Evolutionary conservation across 2,329 filamentous ascomycete genomes (phyloP).

Genomic region (Cercospora beticola): DNA sequence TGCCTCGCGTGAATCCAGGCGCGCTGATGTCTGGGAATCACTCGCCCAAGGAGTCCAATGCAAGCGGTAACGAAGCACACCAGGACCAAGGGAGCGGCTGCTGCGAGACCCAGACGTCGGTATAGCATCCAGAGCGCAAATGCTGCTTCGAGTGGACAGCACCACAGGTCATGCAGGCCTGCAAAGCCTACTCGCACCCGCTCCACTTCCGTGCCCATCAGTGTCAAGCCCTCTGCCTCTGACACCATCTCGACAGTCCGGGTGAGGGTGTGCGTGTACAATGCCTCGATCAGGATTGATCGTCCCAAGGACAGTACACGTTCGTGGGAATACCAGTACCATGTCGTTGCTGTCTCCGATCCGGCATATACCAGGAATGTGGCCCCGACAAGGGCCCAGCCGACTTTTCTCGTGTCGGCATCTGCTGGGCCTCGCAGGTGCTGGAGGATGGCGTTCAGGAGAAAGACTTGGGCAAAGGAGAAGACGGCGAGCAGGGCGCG

Average conservation of each 20-base stretch:
- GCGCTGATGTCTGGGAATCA: not conserved
- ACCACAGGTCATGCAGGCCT: not conserved
- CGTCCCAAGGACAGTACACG: not conserved
- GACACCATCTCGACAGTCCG: not conserved
- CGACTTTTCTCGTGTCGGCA: not conserved
- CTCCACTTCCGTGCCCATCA: not conserved
- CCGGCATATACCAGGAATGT: not conserved
- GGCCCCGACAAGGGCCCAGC: not conserved
- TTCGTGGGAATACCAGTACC: not conserved
- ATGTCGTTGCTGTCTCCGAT: not conserved
- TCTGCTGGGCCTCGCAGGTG: not conserved
- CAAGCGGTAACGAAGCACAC: not conserved
- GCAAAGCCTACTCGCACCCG: not conserved
- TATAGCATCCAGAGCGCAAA: not conserved
- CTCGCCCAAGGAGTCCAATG: not conserved
- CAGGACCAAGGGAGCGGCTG: not conserved
- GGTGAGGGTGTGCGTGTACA: not conserved
- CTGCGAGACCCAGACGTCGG: not conserved
- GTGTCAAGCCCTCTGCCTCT: not conserved
- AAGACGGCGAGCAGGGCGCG: not conserved
- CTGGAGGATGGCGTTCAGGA: not conserved
- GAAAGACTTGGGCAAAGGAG: not conserved
- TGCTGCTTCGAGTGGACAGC: not conserved
- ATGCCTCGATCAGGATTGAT: not conserved
- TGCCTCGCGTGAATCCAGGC: not conserved